Conservation (phyloP, 495 filamentous ascomycete species). For the Xylaria venustula region DNA sequence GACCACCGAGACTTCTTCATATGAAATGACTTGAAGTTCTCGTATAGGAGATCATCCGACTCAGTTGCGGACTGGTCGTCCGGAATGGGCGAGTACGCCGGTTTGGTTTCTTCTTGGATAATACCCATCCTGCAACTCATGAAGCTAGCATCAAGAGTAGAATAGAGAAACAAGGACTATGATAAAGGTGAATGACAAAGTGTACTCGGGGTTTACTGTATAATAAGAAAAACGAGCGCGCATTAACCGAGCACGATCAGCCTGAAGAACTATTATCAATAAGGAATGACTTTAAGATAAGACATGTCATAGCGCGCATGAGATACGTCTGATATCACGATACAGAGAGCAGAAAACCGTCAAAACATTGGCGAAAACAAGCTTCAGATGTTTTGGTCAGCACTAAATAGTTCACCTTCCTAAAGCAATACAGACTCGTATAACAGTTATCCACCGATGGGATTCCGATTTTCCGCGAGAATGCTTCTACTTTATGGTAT, state of each 20-base stretch:
- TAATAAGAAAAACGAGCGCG: too few species aligned
- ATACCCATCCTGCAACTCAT: background rate
- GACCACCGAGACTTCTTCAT: background rate
- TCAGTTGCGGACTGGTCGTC: slow-evolving; percentile 7
- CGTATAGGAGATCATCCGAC: slow-evolving; percentile 4
- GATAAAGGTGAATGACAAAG: background rate
- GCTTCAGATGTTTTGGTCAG: background rate
- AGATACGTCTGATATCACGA: background rate
- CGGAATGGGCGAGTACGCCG: slow-evolving; percentile 3
- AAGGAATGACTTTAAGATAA: background rate
- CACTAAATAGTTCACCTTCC: slow-evolving; percentile 8
- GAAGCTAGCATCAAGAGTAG: background rate
- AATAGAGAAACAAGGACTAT: background rate
- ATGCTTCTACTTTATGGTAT: background rate
- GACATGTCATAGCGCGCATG: background rate
- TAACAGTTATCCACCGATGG: background rate
- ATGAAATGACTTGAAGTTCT: background rate
- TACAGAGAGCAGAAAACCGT: background rate
- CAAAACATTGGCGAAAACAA: background rate
- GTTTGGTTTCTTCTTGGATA: background rate
- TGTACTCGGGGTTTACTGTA: too few species aligned
- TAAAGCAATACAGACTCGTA: background rate
- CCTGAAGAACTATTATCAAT: background rate
- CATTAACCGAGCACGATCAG: background rate
- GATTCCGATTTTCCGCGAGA: background rate